A percentile compares a stretch with the other conserved stretches of the same genome.
Conservation (phyloP, 2,329 filamentous ascomycete genomes). For the Alternaria conjuncta region DNA sequence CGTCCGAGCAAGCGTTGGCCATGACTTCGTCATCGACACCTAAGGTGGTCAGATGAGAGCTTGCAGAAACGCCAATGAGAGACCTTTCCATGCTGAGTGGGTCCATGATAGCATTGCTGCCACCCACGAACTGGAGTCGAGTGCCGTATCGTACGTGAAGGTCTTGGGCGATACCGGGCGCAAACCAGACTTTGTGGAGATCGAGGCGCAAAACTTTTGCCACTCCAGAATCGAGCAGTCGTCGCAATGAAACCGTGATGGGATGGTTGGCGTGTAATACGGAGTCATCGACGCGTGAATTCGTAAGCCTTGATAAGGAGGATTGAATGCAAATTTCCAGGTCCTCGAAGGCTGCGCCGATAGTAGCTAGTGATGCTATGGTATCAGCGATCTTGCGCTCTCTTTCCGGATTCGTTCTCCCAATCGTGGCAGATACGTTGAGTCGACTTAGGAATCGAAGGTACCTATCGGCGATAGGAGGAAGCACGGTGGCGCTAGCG, state of each 20-base stretch:
- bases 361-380: constrained; percentile 14
- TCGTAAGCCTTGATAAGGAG: constrained; percentile 17
- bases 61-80: constrained; percentile 9
- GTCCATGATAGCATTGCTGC: not conserved
- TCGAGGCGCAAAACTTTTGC: constrained; percentile 11
- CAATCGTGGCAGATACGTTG: constrained; percentile 6
- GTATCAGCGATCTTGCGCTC: constrained; percentile 13
- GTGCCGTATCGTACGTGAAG: constrained; percentile 11
- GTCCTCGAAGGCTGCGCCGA: constrained; percentile 19
- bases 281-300: constrained; percentile 24
- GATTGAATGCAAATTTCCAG: constrained; percentile 16
- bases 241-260: constrained; percentile 17
- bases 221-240: constrained; percentile 13
- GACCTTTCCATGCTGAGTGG: not conserved
- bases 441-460: constrained; percentile 24
- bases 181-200: constrained; percentile 20
- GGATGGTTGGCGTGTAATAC: constrained; percentile 19
- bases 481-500: constrained; percentile 16
- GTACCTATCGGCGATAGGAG: constrained; percentile 26
- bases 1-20: not conserved
- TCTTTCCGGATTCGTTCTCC: not conserved
- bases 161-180: constrained; percentile 10
- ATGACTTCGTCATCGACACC: constrained; percentile 12
- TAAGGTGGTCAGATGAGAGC: constrained; percentile 12
- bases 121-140: constrained; percentile 8